Base-by-base conservation (phyloP, 2,329 filamentous ascomycete genomes). In the Rhinocladiella similis region DNA sequence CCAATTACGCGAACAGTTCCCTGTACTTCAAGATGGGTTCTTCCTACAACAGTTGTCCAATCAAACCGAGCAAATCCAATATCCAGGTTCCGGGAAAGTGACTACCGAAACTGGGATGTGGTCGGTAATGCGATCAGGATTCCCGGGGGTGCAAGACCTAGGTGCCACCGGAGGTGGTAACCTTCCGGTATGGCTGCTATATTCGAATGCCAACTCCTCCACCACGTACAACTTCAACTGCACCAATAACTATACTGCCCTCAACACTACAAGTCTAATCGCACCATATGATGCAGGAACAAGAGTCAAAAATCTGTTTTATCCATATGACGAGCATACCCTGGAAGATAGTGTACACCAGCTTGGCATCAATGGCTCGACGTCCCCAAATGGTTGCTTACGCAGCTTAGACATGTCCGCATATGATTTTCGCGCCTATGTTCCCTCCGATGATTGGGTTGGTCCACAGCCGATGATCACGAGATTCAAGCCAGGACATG, bases 271-370 rank as follows among this genome's bases (percentile, higher is more conserved):
- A n/a, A 81, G 80, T 1, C 75, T 87, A 36, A 71, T 86, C 36
- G 72, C 84, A 9, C 82, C 84, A 0, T 88, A 83, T 55, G 71
- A 75, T 12, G 67, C 70, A 2, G 79, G 77, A 12, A 80, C 77
- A 1, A 81, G 75, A 1, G 83, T 88, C 59, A 83, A 81, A 65
- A 86, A 86, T 63, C 66, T 88, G 12, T 85, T 88, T 67, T 82
- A 81, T 64, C 83, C 84, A 0, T 84, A 82, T 62, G 82, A 84
- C 20, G 77, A 83, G 59, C 72, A 80, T 54, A 77, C 70, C 0
- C 70, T 87, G n/a, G 73, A 74, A 47, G 66, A 69, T 1, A 80
- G 81, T 1, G 67, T 73, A 1, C 68, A 73, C 3, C 72, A 71
- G 27, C 73, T 83, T 38, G 75, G 75, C 12, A 73, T 82, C 42